These are phyloP conservation scores for Phlebiopsis gigantea DNA, from an alignment of 768 basidiomycete genomes.

Conservation along the genomic window DNA sequence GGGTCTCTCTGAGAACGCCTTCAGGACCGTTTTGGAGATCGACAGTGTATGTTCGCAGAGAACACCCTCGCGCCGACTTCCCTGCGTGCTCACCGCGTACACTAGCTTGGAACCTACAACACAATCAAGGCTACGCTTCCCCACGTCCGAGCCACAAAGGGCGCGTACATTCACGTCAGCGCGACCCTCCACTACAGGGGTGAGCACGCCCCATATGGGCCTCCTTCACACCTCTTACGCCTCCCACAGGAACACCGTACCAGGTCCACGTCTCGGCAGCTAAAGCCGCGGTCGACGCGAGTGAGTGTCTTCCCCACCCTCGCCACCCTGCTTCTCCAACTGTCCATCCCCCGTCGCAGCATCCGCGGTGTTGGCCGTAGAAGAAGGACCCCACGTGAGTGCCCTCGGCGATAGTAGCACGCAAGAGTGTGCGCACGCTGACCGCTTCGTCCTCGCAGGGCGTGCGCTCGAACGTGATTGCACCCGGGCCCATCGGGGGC, in stretches of 20 bases:
- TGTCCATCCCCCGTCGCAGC: conserved; percentile 26
- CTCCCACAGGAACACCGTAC: conserved; percentile 59
- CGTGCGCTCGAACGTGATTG: conserved; percentile 84
- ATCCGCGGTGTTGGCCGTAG: conserved; percentile 80
- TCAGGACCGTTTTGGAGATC: conserved; percentile 90
- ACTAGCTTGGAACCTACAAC: conserved; percentile 85
- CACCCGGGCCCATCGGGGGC: conserved; percentile 75
- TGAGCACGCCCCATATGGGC: conserved; percentile 23
- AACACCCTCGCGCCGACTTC: not conserved
- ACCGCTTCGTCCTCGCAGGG: conserved; percentile 36
- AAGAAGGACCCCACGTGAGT: conserved; percentile 76
- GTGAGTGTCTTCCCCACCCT: conserved; percentile 14
- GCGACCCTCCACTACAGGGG: conserved; percentile 85
- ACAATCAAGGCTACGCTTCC: conserved; percentile 89
- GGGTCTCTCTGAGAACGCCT: conserved; percentile 82
- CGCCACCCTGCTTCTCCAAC: not conserved
- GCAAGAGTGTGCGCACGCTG: not conserved
- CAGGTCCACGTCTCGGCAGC: conserved; percentile 94
- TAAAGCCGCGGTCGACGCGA: conserved; percentile 90
- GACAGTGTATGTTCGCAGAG: conserved; percentile 60
- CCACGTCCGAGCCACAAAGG: conserved; percentile 63
- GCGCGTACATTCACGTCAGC: conserved; percentile 86
- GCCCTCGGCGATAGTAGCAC: not conserved
- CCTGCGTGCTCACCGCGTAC: not conserved
- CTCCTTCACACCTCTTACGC: not conserved